These are phyloP conservation scores for Dicorynia guianensis DNA, from an alignment of 306 rosid species.

Conservation along the genomic window DNA sequence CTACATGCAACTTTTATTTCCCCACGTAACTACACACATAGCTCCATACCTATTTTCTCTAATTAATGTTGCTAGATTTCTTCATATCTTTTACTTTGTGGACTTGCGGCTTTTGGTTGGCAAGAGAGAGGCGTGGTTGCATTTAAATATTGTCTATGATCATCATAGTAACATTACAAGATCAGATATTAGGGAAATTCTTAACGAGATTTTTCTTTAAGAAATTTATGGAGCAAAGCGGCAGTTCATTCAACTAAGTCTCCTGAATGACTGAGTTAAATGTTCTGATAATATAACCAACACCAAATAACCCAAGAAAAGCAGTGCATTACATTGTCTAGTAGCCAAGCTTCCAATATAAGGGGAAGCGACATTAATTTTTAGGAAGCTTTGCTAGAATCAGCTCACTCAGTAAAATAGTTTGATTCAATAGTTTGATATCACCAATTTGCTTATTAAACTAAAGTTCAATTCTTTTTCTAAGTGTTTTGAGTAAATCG, in stretches of 20 bases:
- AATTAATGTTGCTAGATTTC: too few relatives aligned
- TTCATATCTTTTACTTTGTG: too few relatives aligned
- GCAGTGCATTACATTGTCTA: not conserved
- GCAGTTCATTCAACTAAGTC: conserved; percentile 14
- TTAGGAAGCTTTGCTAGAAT: not conserved
- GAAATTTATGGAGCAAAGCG: not conserved
- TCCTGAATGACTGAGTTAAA: not conserved
- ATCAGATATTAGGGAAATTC: not conserved
- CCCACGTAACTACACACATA: too few relatives aligned
- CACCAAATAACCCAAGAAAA: not conserved
- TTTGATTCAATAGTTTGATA: conserved; percentile 26
- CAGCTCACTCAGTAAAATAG: conserved; percentile 17
- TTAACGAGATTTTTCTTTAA: not conserved
- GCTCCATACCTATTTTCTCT: too few relatives aligned
- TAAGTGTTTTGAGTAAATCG: too few relatives aligned
- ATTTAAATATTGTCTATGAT: too few relatives aligned
- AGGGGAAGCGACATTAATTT: conserved; percentile 25
- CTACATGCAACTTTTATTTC: too few relatives aligned
- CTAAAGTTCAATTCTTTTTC: not conserved
- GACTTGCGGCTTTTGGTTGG: too few relatives aligned
- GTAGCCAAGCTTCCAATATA: conserved; percentile 3
- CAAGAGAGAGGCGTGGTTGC: too few relatives aligned
- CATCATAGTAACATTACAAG: not conserved
- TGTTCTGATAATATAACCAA: not conserved
- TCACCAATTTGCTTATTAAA: conserved; percentile 26